phyloP scores from a whole-genome alignment of 805 yeast genomes.

The Zygosaccharomyces rouxii region DNA sequence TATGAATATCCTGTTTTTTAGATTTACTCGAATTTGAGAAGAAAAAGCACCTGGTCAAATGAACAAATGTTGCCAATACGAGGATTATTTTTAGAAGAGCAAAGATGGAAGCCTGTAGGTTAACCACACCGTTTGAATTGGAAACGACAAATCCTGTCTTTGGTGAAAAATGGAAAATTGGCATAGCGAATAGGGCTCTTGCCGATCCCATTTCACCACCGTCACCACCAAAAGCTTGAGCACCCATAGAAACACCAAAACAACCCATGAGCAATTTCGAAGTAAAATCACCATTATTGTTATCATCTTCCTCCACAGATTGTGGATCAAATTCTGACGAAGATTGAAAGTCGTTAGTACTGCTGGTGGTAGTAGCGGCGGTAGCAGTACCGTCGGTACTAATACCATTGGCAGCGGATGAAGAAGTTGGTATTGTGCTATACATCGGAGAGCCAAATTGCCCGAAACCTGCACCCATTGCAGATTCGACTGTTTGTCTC shows the following conservation, averaged over 20 bases:
- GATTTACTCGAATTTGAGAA: slow-evolving; percentile 1
- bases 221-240: slow-evolving; percentile 51
- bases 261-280: slow-evolving; percentile 59
- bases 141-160: slow-evolving; percentile 17
- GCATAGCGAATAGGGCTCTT: slow-evolving; percentile 46
- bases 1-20: slow-evolving; percentile 1
- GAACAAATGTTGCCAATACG: slow-evolving; percentile 26
- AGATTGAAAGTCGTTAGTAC: neutral
- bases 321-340: slow-evolving; percentile 2
- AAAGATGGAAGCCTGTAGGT: slow-evolving; percentile 27
- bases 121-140: slow-evolving; percentile 28
- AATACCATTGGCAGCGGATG: slow-evolving; percentile 5
- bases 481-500: neutral
- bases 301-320: slow-evolving; percentile 3
- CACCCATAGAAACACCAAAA: slow-evolving; percentile 59
- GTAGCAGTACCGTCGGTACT: slow-evolving; percentile 6
- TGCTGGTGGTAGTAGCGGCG: slow-evolving; percentile 7
- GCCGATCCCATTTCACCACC: slow-evolving; percentile 39
- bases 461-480: slow-evolving; percentile 4
- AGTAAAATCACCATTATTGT: slow-evolving; percentile 23
- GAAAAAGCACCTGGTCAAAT: slow-evolving; percentile 24
- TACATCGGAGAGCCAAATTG: slow-evolving; percentile 5
- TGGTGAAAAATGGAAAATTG: slow-evolving; percentile 36
- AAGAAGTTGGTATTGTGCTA: neutral
- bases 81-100: slow-evolving; percentile 28